phyloP scores from a whole-genome alignment of 352 stramenopile genomes.

The Phytophthora pinifolia region DNA sequence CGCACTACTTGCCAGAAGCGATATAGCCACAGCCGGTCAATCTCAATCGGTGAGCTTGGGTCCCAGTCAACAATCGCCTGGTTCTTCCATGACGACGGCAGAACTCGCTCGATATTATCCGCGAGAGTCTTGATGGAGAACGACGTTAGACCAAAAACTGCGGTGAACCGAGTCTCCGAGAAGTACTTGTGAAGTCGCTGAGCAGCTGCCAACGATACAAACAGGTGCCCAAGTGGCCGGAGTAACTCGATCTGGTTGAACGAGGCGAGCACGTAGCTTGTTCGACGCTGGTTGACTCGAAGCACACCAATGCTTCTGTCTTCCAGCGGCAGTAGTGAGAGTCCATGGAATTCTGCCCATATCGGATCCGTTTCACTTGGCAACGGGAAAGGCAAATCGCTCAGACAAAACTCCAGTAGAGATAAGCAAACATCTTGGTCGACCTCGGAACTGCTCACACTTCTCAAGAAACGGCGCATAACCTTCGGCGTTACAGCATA shows the following conservation, averaged over 20 bases:
- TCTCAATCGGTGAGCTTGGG: conserved; percentile 34
- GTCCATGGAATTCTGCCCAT: conserved; percentile 74
- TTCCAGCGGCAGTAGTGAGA: conserved; percentile 78
- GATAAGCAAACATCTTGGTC: conserved; percentile 61
- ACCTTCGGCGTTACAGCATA: conserved; percentile 52
- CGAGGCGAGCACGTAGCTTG: conserved; percentile 59
- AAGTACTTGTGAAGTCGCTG: conserved; percentile 65
- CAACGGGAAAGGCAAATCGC: conserved; percentile 64
- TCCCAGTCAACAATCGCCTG: conserved; percentile 53
- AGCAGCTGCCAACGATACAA: conserved; percentile 68
- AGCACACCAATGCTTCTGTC: conserved; percentile 66
- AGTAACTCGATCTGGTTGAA: conserved; percentile 81
- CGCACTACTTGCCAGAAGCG: conserved; percentile 87
- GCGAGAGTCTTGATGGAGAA: conserved; percentile 79
- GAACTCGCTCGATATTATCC: conserved; percentile 56
- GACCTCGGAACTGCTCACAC: conserved; percentile 48
- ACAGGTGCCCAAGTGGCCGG: conserved; percentile 39
- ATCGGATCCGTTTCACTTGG: conserved; percentile 52
- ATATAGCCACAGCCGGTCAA: conserved; percentile 70
- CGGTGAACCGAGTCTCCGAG: conserved; percentile 55
- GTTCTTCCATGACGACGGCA: conserved; percentile 62
- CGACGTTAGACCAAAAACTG: conserved; percentile 48
- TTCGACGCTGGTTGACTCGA: conserved; percentile 55
- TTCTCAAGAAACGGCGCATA: conserved; percentile 65
- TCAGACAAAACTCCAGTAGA: conserved; percentile 84